Evolutionary conservation across 2,329 filamentous ascomycete species (phyloP).

Genomic region (Kalmusia sp.): DNA sequence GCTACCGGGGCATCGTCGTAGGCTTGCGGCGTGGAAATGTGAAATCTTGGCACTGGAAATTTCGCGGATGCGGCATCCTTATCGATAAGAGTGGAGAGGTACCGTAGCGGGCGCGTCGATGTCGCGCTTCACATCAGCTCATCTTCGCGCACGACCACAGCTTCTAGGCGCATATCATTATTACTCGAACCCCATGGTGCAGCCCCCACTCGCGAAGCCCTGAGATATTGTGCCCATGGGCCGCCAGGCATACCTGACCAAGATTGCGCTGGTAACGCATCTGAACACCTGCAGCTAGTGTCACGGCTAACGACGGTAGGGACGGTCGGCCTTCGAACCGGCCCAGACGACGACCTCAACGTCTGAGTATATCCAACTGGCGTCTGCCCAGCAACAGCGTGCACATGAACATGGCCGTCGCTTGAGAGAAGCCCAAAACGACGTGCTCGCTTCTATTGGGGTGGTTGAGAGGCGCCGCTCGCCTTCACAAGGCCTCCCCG

Average conservation of each 20-base stretch:
- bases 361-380: constrained; percentile 36
- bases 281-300: not conserved
- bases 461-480: constrained; percentile 51
- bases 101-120: constrained; percentile 13
- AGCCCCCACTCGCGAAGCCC: not conserved
- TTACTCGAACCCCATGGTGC: not conserved
- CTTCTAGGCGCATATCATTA: not conserved
- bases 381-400: constrained; percentile 31
- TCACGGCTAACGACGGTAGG: constrained; percentile 37
- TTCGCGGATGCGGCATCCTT: constrained; percentile 26
- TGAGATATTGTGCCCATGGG: constrained; percentile 30
- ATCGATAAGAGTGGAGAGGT: constrained; percentile 49
- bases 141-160: not conserved
- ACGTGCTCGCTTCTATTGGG: constrained; percentile 55
- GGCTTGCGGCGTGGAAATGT: not conserved
- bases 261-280: constrained; percentile 45
- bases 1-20: constrained; percentile 7
- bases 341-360: constrained; percentile 30
- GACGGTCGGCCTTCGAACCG: constrained; percentile 51
- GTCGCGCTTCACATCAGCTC: constrained; percentile 9
- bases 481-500: constrained; percentile 33
- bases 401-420: constrained; percentile 49
- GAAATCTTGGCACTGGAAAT: constrained; percentile 35
- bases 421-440: constrained; percentile 55
- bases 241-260: constrained; percentile 45